Base-by-base conservation (phyloP, 202 grass and related monocot species). In the Miscanthus sacchariflorus region DNA sequence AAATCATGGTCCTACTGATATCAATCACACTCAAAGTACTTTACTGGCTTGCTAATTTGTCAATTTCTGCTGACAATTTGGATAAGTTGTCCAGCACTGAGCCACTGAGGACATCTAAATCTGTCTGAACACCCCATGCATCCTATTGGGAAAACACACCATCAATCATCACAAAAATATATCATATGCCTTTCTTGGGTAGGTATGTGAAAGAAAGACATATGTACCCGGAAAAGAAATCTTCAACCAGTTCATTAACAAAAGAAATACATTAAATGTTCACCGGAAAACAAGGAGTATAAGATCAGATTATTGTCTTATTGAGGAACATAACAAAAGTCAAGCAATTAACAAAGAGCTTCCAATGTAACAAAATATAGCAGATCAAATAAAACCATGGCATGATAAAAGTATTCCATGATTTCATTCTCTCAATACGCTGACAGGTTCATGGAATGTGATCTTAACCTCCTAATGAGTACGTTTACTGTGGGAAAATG, bases 181-280 rank as follows among this genome's bases (percentile, higher is more conserved):
- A 89, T 9, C 24, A 59, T 59, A 17, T 7, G 24, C 10, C 12
- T 76, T 68, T 68, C 6, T 23, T 25, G 36, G 48, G 17, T 61
- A 78, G 48, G 49, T 72, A 64, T 39, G 50, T 44, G n/a, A 50
- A 49, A 78, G 48, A 48, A 85, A 78, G 49, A 76, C 17, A 7
- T 2, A n/a, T 25, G 3, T 42, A 74, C 36, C 14, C 18, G 10
- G 42, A 30, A 65, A 79, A 73, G 6, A 74, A 84, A 66, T 17
- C 6, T 70, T 83, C 48, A 54, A 58, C 19, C 28, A 61, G 50
- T 23, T 17, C 9, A 72, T 28, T 50, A 42, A 35, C n/a, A 30
- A 72, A 59, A 84, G 1, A 36, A 40, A 76, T 82, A 69, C n/a
- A 58, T 5, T 64, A 71, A 21, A 88, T 5, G 39, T 6, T 38